Evolutionary conservation across 331 rosid genomes (phyloP).

Genomic region (Malus hybrid): DNA sequence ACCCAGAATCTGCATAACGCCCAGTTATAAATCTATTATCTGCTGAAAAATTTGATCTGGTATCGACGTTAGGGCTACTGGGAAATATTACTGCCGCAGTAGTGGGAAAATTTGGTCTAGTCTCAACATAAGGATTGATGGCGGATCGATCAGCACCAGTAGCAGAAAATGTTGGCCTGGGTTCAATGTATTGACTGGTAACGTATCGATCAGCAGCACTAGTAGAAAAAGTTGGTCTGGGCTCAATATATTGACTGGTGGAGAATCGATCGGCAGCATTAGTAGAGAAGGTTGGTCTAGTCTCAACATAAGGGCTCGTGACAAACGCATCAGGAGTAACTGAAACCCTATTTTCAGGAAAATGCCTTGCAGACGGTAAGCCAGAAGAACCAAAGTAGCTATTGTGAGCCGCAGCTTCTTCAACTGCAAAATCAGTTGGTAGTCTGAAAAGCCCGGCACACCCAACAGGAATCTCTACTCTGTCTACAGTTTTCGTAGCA

Average conservation of each 20-base stretch:
- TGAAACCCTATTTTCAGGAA: conserved; percentile 22
- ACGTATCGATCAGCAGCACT: conserved; percentile 25
- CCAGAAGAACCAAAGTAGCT: conserved; percentile 22
- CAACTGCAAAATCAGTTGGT: conserved; percentile 60
- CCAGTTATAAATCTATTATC: conserved; percentile 12
- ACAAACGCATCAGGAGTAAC: conserved; percentile 26
- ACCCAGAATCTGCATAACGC: conserved; percentile 13
- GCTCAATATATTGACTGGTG: conserved; percentile 20
- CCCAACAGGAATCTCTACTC: conserved; percentile 48
- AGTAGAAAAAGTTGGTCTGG: conserved; percentile 8
- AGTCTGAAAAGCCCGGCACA: conserved; percentile 80
- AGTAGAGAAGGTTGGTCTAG: conserved; percentile 19
- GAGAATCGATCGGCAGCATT: conserved; percentile 27
- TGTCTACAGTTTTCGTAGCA: conserved; percentile 30
- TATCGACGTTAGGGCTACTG: neutral
- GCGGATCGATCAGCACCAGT: conserved; percentile 4
- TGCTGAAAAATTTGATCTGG: conserved; percentile 4
- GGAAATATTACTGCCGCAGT: conserved; percentile 13
- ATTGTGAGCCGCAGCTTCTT: conserved; percentile 29
- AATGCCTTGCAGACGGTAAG: conserved; percentile 18
- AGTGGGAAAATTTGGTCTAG: conserved; percentile 17
- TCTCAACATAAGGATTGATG: conserved; percentile 19
- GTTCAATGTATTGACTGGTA: conserved; percentile 18
- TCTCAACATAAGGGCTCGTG: conserved; percentile 20
- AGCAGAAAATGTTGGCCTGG: conserved; percentile 19